Evolutionary conservation across 2,329 filamentous ascomycete genomes (phyloP).

Genomic region (Arthrobotrys conoides): DNA sequence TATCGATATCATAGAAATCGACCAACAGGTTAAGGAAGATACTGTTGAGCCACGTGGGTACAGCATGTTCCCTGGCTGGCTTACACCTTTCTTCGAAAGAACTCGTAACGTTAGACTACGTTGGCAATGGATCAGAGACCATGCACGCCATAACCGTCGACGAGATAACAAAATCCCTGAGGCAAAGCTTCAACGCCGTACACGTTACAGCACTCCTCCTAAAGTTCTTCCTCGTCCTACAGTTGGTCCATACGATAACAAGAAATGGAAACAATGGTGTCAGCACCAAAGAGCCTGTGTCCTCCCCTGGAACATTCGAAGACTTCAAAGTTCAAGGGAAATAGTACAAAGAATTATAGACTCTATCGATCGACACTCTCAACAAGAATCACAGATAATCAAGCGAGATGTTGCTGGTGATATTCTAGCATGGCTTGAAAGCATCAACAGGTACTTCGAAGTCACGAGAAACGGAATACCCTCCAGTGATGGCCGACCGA

Average conservation of each 20-base stretch:
- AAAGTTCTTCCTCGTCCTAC: neutral
- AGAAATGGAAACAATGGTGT: neutral
- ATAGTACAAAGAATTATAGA: constrained; percentile 19
- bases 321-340: constrained; percentile 1
- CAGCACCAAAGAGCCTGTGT: neutral
- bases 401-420: constrained; percentile 15
- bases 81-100: neutral
- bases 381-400: neutral
- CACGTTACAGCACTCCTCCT: neutral
- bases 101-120: neutral
- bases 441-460: neutral
- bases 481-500: neutral
- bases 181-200: neutral
- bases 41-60: neutral
- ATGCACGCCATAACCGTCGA: neutral
- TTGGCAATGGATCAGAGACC: neutral
- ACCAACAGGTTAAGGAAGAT: neutral
- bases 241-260: neutral
- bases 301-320: constrained; percentile 9
- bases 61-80: neutral
- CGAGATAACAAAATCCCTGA: neutral
- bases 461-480: neutral
- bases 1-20: neutral
- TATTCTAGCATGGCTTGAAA: constrained; percentile 6
- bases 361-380: neutral